A percentile compares a stretch with the other conserved stretches of the same genome.
Conservation (phyloP, 345 rosid species). For the Arabidopsis thaliana region DNA sequence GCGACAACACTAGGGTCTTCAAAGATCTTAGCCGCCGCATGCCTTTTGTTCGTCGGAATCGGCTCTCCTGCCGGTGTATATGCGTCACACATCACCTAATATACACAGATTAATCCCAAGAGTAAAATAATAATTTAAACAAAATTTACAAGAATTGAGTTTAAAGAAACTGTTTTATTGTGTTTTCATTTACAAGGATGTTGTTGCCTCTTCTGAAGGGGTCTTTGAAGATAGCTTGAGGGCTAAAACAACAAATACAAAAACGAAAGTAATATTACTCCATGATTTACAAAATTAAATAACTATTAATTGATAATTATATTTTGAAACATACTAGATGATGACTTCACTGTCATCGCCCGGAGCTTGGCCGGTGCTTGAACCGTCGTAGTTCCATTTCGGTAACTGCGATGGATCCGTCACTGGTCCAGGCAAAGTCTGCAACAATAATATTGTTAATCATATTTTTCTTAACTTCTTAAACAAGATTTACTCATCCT, state of each 20-base stretch:
- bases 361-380: conserved; percentile 79
- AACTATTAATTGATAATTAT: not conserved
- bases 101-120: not conserved
- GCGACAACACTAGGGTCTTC: conserved; percentile 58
- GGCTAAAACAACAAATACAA: conserved; percentile 46
- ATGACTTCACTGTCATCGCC: conserved; percentile 86
- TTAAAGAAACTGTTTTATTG: not conserved
- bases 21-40: conserved; percentile 67
- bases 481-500: not conserved
- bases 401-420: conserved; percentile 68
- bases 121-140: not conserved
- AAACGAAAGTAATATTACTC: not conserved
- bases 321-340: conserved; percentile 54
- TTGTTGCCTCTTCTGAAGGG: conserved; percentile 79
- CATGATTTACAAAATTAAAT: not conserved
- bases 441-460: not conserved
- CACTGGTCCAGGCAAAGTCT: conserved; percentile 68
- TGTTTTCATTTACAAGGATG: conserved; percentile 57
- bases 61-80: conserved; percentile 75
- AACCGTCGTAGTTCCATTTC: conserved; percentile 86
- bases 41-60: conserved; percentile 69
- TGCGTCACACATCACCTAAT: conserved; percentile 77
- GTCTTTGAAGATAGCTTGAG: conserved; percentile 76
- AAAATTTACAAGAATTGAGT: no score
- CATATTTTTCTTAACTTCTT: not conserved